Evolutionary conservation across 176 grass and related monocot genomes (phyloP).

Genomic region (Luzula sylvatica): DNA sequence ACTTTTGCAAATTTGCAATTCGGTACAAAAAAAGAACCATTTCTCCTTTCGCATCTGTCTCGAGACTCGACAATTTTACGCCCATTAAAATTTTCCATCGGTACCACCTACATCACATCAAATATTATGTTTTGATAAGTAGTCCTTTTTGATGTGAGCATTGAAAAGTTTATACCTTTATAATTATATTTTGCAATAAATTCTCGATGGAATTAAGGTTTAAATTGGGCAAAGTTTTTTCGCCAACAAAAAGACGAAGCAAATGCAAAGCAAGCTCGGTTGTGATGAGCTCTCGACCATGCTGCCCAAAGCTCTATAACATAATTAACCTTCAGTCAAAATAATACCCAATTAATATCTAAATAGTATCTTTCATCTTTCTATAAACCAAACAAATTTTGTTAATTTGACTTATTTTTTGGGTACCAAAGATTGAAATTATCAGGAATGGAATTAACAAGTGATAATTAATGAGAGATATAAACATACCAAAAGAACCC

Average conservation of each 20-base stretch:
- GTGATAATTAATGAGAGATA: neutral
- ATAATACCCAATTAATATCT: conserved; percentile 35
- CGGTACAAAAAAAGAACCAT: conserved; percentile 36
- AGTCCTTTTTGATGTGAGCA: neutral
- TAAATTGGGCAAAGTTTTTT: conserved; percentile 42
- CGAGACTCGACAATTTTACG: conserved; percentile 73
- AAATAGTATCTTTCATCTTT: neutral
- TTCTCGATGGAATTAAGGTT: conserved; percentile 52
- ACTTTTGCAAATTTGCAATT: neutral
- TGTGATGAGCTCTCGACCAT: conserved; percentile 95
- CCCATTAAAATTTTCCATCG: conserved; percentile 97
- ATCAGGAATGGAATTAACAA: no score
- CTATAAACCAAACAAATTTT: no score
- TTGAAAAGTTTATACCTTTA: conserved; percentile 48
- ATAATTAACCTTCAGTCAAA: conserved; percentile 98
- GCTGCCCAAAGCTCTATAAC: conserved; percentile 99
- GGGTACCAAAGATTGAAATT: no score
- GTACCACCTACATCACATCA: conserved; percentile 56
- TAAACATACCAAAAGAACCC: conserved; percentile 83
- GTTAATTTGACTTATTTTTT: neutral
- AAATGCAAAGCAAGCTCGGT: conserved; percentile 80
- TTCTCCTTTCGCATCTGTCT: conserved; percentile 91
- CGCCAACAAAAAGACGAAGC: conserved; percentile 67
- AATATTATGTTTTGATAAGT: neutral
- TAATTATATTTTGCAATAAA: conserved; percentile 71